phyloP scores from a whole-genome alignment of 768 basidiomycete genomes.

The Lactarius evosmus region DNA sequence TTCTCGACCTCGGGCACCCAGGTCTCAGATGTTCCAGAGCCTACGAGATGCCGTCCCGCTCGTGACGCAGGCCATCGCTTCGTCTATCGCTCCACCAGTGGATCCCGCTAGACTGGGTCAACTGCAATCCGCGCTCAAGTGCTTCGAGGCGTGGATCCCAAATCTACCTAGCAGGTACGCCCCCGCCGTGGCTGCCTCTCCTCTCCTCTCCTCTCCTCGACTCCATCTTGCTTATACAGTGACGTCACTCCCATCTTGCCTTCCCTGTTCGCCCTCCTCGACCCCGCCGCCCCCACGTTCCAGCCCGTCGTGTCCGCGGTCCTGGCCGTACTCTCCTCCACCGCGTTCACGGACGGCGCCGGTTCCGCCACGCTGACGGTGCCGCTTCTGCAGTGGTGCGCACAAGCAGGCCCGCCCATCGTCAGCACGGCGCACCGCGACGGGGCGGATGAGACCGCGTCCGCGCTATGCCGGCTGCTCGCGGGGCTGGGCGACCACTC shows the following conservation, averaged over 20 bases:
- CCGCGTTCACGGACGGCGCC: slow-evolving; percentile 65
- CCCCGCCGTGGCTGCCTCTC: neutral
- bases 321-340: slow-evolving; percentile 64
- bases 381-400: slow-evolving; percentile 80
- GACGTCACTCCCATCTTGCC: slow-evolving; percentile 68
- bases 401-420: slow-evolving; percentile 51
- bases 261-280: slow-evolving; percentile 51
- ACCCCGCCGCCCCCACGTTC: slow-evolving; percentile 32
- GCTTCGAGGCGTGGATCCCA: slow-evolving; percentile 80
- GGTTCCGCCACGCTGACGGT: slow-evolving; percentile 75
- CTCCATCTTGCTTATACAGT: slow-evolving; percentile 36
- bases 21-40: slow-evolving; percentile 60
- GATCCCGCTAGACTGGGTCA: slow-evolving; percentile 41
- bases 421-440: slow-evolving; percentile 28
- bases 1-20: slow-evolving; percentile 32
- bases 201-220: neutral
- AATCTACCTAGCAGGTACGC: slow-evolving; percentile 64
- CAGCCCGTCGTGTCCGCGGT: slow-evolving; percentile 53
- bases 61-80: slow-evolving; percentile 64
- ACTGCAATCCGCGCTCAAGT: slow-evolving; percentile 68
- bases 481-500: slow-evolving; percentile 86
- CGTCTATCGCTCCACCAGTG: slow-evolving; percentile 47
- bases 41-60: slow-evolving; percentile 66
- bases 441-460: slow-evolving; percentile 55
- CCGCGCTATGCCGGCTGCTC: slow-evolving; percentile 77